Percentiles rank a stretch among this genome's conserved stretches.
These are phyloP conservation scores for Pseudonectria buxi DNA, from an alignment of 2,329 filamentous ascomycete species.

Conservation along the genomic window DNA sequence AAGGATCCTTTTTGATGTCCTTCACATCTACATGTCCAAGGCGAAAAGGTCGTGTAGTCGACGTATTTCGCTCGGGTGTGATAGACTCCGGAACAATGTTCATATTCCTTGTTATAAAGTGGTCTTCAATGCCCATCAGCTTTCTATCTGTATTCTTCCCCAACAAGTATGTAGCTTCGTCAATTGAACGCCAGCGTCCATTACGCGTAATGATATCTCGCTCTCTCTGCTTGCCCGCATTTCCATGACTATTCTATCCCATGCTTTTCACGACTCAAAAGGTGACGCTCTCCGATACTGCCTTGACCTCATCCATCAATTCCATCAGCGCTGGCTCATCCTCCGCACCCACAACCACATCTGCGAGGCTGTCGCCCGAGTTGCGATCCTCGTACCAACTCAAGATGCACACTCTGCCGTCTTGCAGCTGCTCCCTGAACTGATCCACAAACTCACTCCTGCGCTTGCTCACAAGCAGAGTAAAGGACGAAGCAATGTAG, in stretches of 20 bases:
- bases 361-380: conserved; percentile 20
- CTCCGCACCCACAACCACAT: conserved; percentile 25
- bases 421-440: conserved; percentile 19
- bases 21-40: too few relatives aligned
- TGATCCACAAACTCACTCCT: conserved; percentile 20
- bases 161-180: too few relatives aligned
- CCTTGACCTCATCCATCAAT: conserved; percentile 19
- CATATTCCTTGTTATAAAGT: too few relatives aligned
- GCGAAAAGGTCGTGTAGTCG: too few relatives aligned
- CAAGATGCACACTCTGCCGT: conserved; percentile 23
- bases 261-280: conserved; percentile 14
- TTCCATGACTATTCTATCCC: too few relatives aligned
- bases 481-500: conserved; percentile 23
- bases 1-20: conserved; percentile 9
- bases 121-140: too few relatives aligned
- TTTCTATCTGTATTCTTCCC: too few relatives aligned
- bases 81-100: too few relatives aligned
- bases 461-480: conserved; percentile 14
- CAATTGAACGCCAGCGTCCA: too few relatives aligned
- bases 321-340: conserved; percentile 14
- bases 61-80: too few relatives aligned
- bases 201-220: too few relatives aligned
- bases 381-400: conserved; percentile 27
- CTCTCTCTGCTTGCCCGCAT: too few relatives aligned
- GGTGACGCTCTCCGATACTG: conserved; percentile 21